A percentile compares a stretch with the other conserved stretches of the same genome.
Evolutionary conservation across 1,284 basidiomycete genomes (phyloP).

Genomic region (Schizophyllum commune): DNA sequence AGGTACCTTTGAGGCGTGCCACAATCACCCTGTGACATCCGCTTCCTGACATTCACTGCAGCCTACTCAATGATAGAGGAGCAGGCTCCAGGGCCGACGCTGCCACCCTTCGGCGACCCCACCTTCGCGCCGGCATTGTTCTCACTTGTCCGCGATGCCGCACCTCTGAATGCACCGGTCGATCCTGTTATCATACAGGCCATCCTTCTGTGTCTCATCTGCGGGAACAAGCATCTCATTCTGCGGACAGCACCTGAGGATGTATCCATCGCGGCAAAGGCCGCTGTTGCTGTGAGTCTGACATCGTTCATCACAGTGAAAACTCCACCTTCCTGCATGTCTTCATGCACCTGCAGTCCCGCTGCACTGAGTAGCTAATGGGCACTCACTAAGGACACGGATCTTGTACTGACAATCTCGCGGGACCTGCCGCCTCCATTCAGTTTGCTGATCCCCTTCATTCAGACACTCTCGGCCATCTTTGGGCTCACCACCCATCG

Average conservation of each 20-base stretch:
- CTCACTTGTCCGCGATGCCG: slow-evolving; percentile 32
- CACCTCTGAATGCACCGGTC: slow-evolving; percentile 38
- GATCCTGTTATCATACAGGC: slow-evolving; percentile 60
- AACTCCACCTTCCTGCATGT: background rate
- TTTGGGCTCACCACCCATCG: slow-evolving; percentile 54
- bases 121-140: slow-evolving; percentile 48
- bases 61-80: too few relatives aligned
- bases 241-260: slow-evolving; percentile 57
- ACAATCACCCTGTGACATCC: background rate
- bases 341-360: background rate
- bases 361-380: background rate
- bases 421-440: too few relatives aligned
- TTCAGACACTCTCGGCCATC: slow-evolving; percentile 48
- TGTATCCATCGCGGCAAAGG: slow-evolving; percentile 42
- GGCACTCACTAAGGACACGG: too few relatives aligned
- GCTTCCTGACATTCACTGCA: background rate
- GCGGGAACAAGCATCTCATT: slow-evolving; percentile 53
- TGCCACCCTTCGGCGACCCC: slow-evolving; percentile 29
- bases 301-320: background rate
- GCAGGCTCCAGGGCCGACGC: background rate
- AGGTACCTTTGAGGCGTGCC: background rate
- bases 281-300: slow-evolving; percentile 47
- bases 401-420: too few relatives aligned
- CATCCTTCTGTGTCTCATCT: slow-evolving; percentile 54
- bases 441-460: background rate